Base-by-base conservation (phyloP, 2,329 filamentous ascomycete genomes). In the Scedosporium dehoogii region DNA sequence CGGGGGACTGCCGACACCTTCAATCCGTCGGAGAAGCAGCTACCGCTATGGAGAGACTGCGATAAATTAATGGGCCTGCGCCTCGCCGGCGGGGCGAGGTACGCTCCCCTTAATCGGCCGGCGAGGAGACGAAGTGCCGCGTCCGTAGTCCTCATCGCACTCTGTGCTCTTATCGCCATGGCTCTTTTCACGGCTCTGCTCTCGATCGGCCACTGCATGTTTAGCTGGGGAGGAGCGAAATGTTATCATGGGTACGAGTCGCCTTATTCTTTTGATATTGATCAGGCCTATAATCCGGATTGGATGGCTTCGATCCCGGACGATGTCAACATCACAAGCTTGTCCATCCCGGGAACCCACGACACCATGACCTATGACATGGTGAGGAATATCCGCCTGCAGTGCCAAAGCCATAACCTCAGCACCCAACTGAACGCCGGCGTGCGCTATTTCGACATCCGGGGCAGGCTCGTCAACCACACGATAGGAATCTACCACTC, bases 261-360 rank as follows among this genome's bases (percentile, higher is more conserved):
- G 42, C 64, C 67, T 23, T 79, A 70, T 67, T 79, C 77, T 59
- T 81, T 80, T 69, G 76, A 80, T 65, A 69, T 73, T 44, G 67
- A 73, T 63, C 65, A 65, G 33, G 68, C 69, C 41, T 65, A 70
- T 51, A 68, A 74, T 38, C 68, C 73, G 6, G 61, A 65, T 44
- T 81, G 79, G 79, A 81, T 81, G 79, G 69, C 70, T 21, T 59
- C 59, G 6, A 67, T 81, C 10, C 76, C 77, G 29, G 76, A 81
- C 68, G 64, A 69, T 27, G 70, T 73, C 42, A 71, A 70, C 56
- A 69, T 82, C 41, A 73, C 77, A 38, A 73, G 70, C 59, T 72
- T 82, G 51, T 80, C 78, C 56, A 75, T 82, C 63, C 80, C 80
- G 0, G 80, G 80, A 33, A 81, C 80, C 1, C 80, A 82, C 70